Evolutionary conservation across 1,284 basidiomycete genomes (phyloP).

Genomic region (Trichosporon asahii): DNA sequence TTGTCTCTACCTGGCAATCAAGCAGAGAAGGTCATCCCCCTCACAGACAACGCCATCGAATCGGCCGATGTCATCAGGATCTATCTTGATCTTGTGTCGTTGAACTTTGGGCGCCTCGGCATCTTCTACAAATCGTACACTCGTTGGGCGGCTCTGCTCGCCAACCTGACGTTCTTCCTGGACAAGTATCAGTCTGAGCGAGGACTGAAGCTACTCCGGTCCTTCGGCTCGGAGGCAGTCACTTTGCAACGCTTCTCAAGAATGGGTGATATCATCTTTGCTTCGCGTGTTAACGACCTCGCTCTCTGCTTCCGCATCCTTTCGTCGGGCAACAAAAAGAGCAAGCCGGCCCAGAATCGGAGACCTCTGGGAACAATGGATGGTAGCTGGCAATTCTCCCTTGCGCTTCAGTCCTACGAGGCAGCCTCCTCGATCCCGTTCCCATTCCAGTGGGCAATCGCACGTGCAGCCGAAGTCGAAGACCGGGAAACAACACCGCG

Average conservation of each 20-base stretch:
- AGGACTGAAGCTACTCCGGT: background rate
- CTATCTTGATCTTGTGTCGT: background rate
- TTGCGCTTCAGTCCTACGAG: background rate
- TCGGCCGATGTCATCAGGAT: background rate
- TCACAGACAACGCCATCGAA: background rate
- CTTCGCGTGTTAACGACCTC: background rate
- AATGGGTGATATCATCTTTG: background rate
- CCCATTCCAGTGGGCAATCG: background rate
- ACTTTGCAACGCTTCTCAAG: background rate
- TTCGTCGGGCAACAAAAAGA: background rate
- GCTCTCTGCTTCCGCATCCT: background rate
- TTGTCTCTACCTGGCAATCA: background rate
- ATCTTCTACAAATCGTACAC: background rate
- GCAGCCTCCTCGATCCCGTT: background rate
- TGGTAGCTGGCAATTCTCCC: background rate
- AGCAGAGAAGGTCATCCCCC: background rate
- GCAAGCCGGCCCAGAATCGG: background rate
- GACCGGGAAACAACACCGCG: background rate
- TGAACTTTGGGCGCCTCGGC: background rate
- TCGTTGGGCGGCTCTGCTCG: background rate
- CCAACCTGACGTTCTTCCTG: background rate
- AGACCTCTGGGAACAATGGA: background rate
- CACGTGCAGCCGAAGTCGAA: background rate
- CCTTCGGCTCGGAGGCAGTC: background rate
- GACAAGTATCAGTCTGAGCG: background rate